Base-by-base conservation (phyloP, 768 basidiomycete genomes). In the Clathrus columnatus region DNA sequence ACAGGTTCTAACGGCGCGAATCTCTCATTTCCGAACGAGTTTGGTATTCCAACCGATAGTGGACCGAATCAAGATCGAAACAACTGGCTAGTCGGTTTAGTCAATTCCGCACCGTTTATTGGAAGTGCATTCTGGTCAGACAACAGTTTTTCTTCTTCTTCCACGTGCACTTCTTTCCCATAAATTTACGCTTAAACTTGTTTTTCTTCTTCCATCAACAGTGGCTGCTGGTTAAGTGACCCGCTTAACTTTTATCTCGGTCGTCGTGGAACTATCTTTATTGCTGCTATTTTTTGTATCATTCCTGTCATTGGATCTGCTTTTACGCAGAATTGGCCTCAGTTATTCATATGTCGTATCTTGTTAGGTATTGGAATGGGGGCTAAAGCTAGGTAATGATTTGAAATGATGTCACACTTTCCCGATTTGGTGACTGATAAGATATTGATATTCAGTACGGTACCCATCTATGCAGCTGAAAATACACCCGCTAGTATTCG, bases 341-440 rank as follows among this genome's bases (percentile, higher is more conserved):
- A 80, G 60, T 70, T 79, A 21, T 66, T 79, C 36, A 69, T 77
- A 36, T 75, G 73, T 59, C 79, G 82, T 26, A 64, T 84, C 10
- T 67, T 83, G 10, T 72, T 84, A 17, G 83, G 84, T 26, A 62
- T 85, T 28, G 82, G 81, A 28, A 83, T 84, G 75, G 82, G 83
- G 18, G 74, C 81, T 2, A 84, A 84, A 66, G 77, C 75, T 4
- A 71, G 36, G 36, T 36, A n/a, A 36, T 11, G 36, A 36, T 11
- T 11, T 36, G 36, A 16, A 32, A 7, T 24, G 46, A 18, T n/a
- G n/a, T n/a, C n/a, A n/a, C 46, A 48, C 28, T 14, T 14, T 10
- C 26, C 20, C 7, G 7, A 14, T 2, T 29, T 29, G 4, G 36
- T 16, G 23, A 48, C 18, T 26, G 41, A 50, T 36, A n/a, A 3